phyloP scores from a whole-genome alignment of 2,329 filamentous ascomycete genomes.

The Mycosphaerella sp. region DNA sequence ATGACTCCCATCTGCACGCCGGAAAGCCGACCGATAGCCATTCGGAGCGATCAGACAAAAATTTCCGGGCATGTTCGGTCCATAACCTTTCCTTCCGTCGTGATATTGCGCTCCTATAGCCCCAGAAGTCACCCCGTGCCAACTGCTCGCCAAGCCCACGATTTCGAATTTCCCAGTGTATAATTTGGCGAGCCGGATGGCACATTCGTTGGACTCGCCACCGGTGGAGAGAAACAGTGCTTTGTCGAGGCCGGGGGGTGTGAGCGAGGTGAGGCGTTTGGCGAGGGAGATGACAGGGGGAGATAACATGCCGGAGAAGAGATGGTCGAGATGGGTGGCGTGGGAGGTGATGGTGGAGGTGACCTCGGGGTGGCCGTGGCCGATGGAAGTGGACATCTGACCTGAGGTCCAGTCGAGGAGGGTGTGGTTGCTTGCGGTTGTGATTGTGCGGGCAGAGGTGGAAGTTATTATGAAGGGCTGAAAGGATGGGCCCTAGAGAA shows the following conservation, averaged over 20 bases:
- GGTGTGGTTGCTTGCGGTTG: conserved; percentile 25
- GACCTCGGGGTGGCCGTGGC: conserved; percentile 54
- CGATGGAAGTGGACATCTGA: conserved; percentile 55
- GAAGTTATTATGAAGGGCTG: conserved; percentile 20
- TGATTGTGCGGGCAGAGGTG: conserved; percentile 19
- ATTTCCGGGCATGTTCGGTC: conserved; percentile 49
- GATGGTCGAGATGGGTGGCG: conserved; percentile 50
- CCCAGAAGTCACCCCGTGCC: conserved; percentile 55
- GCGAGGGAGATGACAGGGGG: conserved; percentile 52
- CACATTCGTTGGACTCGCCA: conserved; percentile 51
- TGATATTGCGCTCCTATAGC: conserved; percentile 50
- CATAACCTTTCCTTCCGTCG: conserved; percentile 45
- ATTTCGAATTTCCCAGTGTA: conserved; percentile 61
- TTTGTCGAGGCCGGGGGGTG: conserved; percentile 48
- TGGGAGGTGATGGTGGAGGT: conserved; percentile 48
- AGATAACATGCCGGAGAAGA: conserved; percentile 54
- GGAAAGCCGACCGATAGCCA: conserved; percentile 56
- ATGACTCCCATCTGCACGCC: conserved; percentile 52
- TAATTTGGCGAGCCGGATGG: conserved; percentile 58
- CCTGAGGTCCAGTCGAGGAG: conserved; percentile 54
- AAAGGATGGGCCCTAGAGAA: conserved; percentile 15
- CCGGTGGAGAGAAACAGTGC: conserved; percentile 55
- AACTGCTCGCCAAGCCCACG: conserved; percentile 53
- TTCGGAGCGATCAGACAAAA: conserved; percentile 55
- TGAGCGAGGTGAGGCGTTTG: conserved; percentile 44